Base-by-base conservation (phyloP, 2,329 filamentous ascomycete species). In the Plectosphaerella cucumerina region DNA sequence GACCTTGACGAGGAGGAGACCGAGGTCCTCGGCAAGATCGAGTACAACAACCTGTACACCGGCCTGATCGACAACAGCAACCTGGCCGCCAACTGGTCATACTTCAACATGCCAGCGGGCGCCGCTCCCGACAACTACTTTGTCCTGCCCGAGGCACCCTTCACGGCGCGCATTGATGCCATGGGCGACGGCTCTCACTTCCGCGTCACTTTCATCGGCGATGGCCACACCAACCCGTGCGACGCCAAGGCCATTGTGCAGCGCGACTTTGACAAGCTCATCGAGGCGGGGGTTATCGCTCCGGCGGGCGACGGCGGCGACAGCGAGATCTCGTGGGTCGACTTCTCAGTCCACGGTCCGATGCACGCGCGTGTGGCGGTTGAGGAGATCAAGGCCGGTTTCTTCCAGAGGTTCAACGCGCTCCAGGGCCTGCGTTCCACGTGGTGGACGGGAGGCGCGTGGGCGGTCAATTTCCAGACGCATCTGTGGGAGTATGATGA, bases 391-490 rank as follows among this genome's bases (percentile, higher is more conserved):
- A 56, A 53, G 20, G 55, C 50, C 9, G 73, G 73, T 0, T 76
- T 75, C 44, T 71, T 76, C 51, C 62, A 65, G 35, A 55, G 66
- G 42, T 59, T 74, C 44, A 66, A 71, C 56, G 66, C 58, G 2
- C 58, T 78, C 23, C 74, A 77, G 59, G 74, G 74, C 0, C 53
- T 66, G 14, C 59, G 64, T n/a, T 69, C 66, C n/a, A 77, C 73
- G 0, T 77, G 62, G 58, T 76, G 69, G 54, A 76, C 72, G 0
- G 74, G 74, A 1, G 65, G 66, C 15, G 67, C 72, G 4, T 74
- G 61, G 49, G 60, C 63, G 17, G 62, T 59, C 1, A 57, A 60
- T n/a, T 67, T 67, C 53, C 60, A 62, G 48, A 65, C 63, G 14
- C 54, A 63, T n/a, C 49, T 67, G 8, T 68, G 66, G 66, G 61